phyloP scores from a whole-genome alignment of 805 yeast genomes.

The Scheffersomyces lignosus region DNA sequence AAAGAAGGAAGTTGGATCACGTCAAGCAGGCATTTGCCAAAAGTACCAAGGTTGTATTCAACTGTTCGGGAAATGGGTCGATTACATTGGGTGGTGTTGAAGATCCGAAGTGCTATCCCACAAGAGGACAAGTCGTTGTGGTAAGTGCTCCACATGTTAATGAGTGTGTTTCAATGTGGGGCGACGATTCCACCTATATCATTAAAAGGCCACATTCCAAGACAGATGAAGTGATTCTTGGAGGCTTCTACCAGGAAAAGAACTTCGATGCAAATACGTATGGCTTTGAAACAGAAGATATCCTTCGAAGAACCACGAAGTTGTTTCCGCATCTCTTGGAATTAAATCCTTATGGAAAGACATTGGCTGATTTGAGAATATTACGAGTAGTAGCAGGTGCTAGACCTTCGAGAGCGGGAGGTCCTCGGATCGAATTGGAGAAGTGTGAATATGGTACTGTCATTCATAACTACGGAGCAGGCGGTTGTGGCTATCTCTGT shows the following conservation, averaged over 20 bases:
- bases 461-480: constrained; percentile 27
- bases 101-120: constrained; percentile 18
- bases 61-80: constrained; percentile 29
- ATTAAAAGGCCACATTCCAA: constrained; percentile 23
- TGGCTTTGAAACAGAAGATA: constrained; percentile 17
- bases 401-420: constrained; percentile 26
- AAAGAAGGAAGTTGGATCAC: constrained; percentile 9
- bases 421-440: constrained; percentile 21
- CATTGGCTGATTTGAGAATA: constrained; percentile 18
- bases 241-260: constrained; percentile 23
- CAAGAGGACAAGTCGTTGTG: constrained; percentile 29
- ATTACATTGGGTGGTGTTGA: constrained; percentile 16
- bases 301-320: constrained; percentile 14
- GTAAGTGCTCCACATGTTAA: constrained; percentile 24
- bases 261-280: constrained; percentile 16
- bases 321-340: constrained; percentile 17
- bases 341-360: constrained; percentile 6
- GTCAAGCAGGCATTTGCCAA: constrained; percentile 16
- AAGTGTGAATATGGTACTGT: constrained; percentile 16
- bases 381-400: constrained; percentile 22
- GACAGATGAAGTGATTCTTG: constrained; percentile 16
- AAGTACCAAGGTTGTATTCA: constrained; percentile 16
- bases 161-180: constrained; percentile 20
- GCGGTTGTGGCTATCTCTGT: constrained; percentile 25
- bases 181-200: constrained; percentile 19